Evolutionary conservation across 2,329 filamentous ascomycete species (phyloP), one percentile per base, ranked within the genome.

Genomic region (Emericellopsis cladophorae): DNA sequence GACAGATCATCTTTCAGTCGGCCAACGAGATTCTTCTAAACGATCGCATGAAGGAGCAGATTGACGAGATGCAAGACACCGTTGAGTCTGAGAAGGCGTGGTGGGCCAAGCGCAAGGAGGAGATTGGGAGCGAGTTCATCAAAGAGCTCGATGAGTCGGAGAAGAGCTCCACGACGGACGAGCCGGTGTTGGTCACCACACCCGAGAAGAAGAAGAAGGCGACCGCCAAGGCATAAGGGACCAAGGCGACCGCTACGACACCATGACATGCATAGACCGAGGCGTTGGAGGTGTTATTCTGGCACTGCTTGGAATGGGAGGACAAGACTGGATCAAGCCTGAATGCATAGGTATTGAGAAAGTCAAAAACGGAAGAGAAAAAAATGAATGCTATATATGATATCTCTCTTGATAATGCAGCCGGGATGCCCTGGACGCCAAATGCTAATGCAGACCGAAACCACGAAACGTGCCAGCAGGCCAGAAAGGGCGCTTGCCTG

Each of bases 11-110:
- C 59, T 98, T 98, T 74, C 92, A 98, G 62, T 89, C 85, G 36
- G 92, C 92, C 42, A 94, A 94, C 62, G 92, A 98, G 63, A 95
- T 98, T 63, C 79, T 84, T 44, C 82, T 87, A 55, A 95, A 95
- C 65, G 74, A 76, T 34, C 65, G 79, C 37, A 74, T 95, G 54
- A 84, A 87, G 49, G 71, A 81, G 48, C 76, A 81, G 39, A 71
- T 95, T 16, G 74, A 80, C 37, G 82, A 88, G 46, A 78, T 95
- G 44, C 79, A 89, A 52, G 65, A 69, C 23, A 81, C 85, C 54
- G 68, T 79, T 2, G 70, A 74, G 9, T 67, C 77, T 33, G 92
- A 96, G 65, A 85, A 84, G 65, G 73, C 81, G 54, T 95, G 88
- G 87, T 98, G 92, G 92, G 85, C 87, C 58, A 84, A 84, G 68